Base-by-base conservation (phyloP, 2,329 filamentous ascomycete species). In the Botryotinia calthae region DNA sequence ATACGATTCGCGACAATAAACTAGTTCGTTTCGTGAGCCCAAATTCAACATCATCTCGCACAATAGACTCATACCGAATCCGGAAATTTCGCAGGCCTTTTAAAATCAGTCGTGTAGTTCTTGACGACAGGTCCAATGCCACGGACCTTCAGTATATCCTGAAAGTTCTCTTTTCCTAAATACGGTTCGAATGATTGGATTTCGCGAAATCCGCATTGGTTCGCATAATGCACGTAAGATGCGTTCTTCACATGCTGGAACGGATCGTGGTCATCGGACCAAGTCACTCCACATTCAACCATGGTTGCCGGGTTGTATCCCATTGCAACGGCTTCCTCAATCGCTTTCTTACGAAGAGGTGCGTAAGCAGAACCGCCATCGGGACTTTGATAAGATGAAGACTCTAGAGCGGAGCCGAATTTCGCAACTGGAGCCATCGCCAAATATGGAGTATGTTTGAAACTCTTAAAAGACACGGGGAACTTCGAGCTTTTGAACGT, bases 301-400 rank as follows among this genome's bases (percentile, higher is more conserved):
- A 73, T 73, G 51, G 61, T 72, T n/a, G 61, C 59, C 44, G 61
- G 20, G 37, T 73, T 69, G 62, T 73, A 73, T 22, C 72, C 72
- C 72, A 66, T 71, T 40, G 72, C 72, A 8, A 34, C 46, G n/a
- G 72, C 72, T n/a, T n/a, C 37, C 9, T 51, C 54, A 10, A 73
- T 37, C 22, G 28, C 31, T 25, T 40, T 66, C 22, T 65, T 31
- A 9, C 61, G 69, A 58, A 73, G 72, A 25, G 72, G 46, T 1
- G 69, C 46, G 46, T 71, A 73, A 48, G 67, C 34, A n/a, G 44
- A 44, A 9, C 72, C 72, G 28, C 67, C 48, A n/a, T 62, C 67
- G 44, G 72, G 67, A 48, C 65, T 70, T 44, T 73, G 72, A 20
- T 73, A 71, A 6, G 72, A 71, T 48, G 48, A 64, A 31, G 70